These are phyloP conservation scores for Phialophora verrucosa DNA, from an alignment of 2,329 filamentous ascomycete species.

Conservation along the genomic window DNA sequence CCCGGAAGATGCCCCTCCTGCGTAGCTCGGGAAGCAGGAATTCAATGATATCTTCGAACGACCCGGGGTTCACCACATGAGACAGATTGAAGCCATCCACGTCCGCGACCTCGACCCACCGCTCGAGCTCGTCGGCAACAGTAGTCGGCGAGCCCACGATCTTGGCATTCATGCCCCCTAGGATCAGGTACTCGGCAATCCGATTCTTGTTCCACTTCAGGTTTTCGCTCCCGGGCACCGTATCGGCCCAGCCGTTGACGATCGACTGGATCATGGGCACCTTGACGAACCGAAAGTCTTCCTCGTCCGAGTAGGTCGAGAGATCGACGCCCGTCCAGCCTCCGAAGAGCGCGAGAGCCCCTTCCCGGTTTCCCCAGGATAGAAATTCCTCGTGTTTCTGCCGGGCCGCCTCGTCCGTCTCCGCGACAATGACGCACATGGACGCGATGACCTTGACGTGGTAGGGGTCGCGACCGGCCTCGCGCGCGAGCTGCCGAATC, in stretches of 20 bases:
- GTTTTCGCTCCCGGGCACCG: constrained; percentile 46
- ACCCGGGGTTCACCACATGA: constrained; percentile 58
- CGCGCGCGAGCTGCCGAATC: constrained; percentile 59
- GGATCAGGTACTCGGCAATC: constrained; percentile 54
- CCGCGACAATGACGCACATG: constrained; percentile 57
- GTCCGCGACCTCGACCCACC: constrained; percentile 71
- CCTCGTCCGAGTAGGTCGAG: constrained; percentile 62
- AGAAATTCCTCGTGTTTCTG: constrained; percentile 59
- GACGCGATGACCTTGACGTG: constrained; percentile 63
- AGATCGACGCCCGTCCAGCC: constrained; percentile 68
- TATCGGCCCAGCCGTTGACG: constrained; percentile 36
- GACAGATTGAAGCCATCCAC: constrained; percentile 73
- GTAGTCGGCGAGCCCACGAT: constrained; percentile 63
- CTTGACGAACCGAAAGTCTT: constrained; percentile 63
- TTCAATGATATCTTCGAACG: constrained; percentile 59
- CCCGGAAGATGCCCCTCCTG: constrained; percentile 49
- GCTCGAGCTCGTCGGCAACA: constrained; percentile 71
- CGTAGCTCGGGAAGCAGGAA: constrained; percentile 56
- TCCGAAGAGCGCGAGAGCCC: constrained; percentile 61
- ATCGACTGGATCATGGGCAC: constrained; percentile 57
- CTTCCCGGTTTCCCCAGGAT: constrained; percentile 59
- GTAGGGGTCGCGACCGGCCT: constrained; percentile 61
- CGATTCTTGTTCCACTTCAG: constrained; percentile 48
- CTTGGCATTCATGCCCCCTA: constrained; percentile 58
- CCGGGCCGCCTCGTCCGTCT: constrained; percentile 60